Evolutionary conservation across 2,329 filamentous ascomycete genomes (phyloP).

Genomic region (Diplodia sapinea): DNA sequence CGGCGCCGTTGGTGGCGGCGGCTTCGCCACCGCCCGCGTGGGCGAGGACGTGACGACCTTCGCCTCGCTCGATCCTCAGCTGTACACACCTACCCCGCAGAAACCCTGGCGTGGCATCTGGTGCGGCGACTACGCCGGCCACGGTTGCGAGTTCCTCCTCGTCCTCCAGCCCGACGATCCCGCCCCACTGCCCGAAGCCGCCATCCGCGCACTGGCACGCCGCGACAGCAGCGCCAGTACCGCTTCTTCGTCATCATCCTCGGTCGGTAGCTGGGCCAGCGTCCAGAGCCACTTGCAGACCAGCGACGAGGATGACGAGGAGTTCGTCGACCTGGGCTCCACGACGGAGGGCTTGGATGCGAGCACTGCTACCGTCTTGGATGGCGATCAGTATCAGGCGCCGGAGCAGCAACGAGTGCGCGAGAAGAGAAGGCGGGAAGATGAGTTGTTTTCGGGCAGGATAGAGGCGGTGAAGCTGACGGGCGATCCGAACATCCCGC

Average conservation of each 20-base stretch:
- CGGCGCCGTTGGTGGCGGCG: neutral
- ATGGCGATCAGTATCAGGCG: conserved; percentile 38
- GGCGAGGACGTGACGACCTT: conserved; percentile 64
- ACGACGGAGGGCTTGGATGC: conserved; percentile 16
- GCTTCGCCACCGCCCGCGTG: conserved; percentile 47
- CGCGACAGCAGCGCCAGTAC: conserved; percentile 18
- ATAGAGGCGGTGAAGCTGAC: conserved; percentile 90
- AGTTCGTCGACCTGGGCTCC: neutral
- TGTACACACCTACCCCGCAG: conserved; percentile 80
- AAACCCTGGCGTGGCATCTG: conserved; percentile 91
- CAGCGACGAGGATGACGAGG: conserved; percentile 9
- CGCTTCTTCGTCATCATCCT: neutral
- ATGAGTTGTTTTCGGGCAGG: conserved; percentile 64
- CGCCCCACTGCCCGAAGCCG: conserved; percentile 45
- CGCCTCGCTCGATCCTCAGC: conserved; percentile 73
- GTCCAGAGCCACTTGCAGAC: conserved; percentile 16
- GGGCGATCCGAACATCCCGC: conserved; percentile 86
- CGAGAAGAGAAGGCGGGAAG: too few species aligned
- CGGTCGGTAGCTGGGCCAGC: conserved; percentile 12
- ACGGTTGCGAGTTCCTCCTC: conserved; percentile 87
- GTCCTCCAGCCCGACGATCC: conserved; percentile 73
- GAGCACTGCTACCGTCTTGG: conserved; percentile 8
- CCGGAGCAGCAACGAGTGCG: neutral
- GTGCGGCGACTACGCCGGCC: conserved; percentile 86
- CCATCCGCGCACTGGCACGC: conserved; percentile 4